These are phyloP conservation scores for Hymenoscyphus scutula DNA, from an alignment of 2,329 filamentous ascomycete genomes.

Conservation along the genomic window DNA sequence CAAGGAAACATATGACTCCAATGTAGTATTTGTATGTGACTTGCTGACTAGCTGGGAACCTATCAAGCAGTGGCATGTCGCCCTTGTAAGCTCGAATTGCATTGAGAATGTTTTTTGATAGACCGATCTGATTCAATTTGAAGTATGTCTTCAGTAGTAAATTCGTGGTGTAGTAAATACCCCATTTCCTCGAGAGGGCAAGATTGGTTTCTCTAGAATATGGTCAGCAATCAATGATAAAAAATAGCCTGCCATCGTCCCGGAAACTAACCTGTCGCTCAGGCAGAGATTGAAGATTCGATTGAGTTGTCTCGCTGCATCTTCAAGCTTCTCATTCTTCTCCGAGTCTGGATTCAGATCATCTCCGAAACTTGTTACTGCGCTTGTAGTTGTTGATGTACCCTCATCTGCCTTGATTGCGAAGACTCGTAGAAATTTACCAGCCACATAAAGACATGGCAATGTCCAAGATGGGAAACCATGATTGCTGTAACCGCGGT, in stretches of 20 bases:
- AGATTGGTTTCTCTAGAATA: slow-evolving; percentile 47
- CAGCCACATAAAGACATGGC: slow-evolving; percentile 82
- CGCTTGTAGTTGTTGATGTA: slow-evolving; percentile 45
- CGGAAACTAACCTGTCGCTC: slow-evolving; percentile 69
- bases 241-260: not conserved
- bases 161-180: slow-evolving; percentile 91
- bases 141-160: slow-evolving; percentile 98
- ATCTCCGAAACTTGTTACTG: slow-evolving; percentile 62
- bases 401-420: slow-evolving; percentile 88
- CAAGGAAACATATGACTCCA: slow-evolving; percentile 88
- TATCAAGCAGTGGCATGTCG: slow-evolving; percentile 76
- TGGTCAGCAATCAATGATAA: slow-evolving; percentile 9
- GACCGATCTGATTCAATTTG: slow-evolving; percentile 83
- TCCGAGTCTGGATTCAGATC: slow-evolving; percentile 75
- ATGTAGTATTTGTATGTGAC: slow-evolving; percentile 97
- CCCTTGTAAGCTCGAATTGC: slow-evolving; percentile 73
- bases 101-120: slow-evolving; percentile 86
- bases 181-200: slow-evolving; percentile 95
- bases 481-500: slow-evolving; percentile 75
- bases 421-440: slow-evolving; percentile 82
- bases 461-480: slow-evolving; percentile 88
- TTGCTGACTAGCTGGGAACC: slow-evolving; percentile 84
- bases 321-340: slow-evolving; percentile 82
- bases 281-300: slow-evolving; percentile 88
- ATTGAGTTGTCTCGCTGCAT: slow-evolving; percentile 87